Evolutionary conservation across 2,329 filamentous ascomycete species (phyloP).

Genomic region (Drechslera avenae): DNA sequence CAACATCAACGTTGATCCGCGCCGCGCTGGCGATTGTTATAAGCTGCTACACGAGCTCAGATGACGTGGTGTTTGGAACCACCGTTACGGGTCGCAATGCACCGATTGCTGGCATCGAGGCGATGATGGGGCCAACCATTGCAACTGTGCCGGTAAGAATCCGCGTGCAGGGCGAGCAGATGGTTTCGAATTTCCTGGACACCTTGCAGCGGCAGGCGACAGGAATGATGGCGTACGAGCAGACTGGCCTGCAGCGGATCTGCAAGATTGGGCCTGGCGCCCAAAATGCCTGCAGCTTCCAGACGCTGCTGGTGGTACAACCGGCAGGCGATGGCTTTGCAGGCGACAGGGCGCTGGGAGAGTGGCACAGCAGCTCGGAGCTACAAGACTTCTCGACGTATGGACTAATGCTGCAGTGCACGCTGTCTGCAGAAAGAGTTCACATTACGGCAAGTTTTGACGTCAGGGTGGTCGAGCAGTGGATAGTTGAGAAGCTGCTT

Average conservation of each 20-base stretch:
- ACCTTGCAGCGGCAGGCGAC: constrained; percentile 20
- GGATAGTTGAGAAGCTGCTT: constrained; percentile 10
- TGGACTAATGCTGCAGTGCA: not conserved
- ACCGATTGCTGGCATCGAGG: constrained; percentile 1
- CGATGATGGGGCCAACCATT: constrained; percentile 51
- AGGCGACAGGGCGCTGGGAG: not conserved
- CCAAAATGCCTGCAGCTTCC: constrained; percentile 47
- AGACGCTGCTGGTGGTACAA: constrained; percentile 60
- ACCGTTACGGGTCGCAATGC: not conserved
- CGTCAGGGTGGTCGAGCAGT: constrained; percentile 13
- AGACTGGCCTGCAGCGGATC: constrained; percentile 42
- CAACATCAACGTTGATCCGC: constrained; percentile 19
- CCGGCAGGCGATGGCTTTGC: constrained; percentile 4
- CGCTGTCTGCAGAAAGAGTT: constrained; percentile 8
- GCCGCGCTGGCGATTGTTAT: constrained; percentile 40
- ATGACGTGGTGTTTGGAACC: constrained; percentile 1
- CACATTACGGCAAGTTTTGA: constrained; percentile 20
- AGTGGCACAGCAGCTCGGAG: constrained; percentile 7
- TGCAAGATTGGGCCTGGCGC: not conserved
- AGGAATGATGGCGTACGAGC: constrained; percentile 37
- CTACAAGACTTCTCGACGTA: constrained; percentile 12
- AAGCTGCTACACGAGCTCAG: constrained; percentile 18
- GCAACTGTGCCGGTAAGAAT: constrained; percentile 45
- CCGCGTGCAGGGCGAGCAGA: constrained; percentile 9
- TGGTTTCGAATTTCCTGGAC: constrained; percentile 16